Conservation (phyloP, 441 rosid genomes). For the Cnidoscolus chayamansa region DNA sequence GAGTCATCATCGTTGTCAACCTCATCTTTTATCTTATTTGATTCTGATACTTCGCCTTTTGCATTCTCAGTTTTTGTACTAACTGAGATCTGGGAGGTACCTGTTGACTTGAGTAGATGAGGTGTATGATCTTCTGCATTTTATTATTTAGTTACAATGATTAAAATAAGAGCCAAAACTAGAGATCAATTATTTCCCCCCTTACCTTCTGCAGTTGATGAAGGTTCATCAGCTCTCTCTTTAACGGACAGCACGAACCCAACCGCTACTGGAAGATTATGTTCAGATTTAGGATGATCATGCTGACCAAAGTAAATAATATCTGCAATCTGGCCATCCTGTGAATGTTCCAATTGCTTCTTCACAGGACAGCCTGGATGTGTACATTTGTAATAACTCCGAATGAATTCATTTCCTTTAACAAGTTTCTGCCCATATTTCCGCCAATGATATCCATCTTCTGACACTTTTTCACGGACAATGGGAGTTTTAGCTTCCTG, state of each 20-base stretch:
- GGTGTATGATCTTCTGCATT: conserved; percentile 40
- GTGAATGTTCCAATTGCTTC: conserved; percentile 75
- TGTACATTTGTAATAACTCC: conserved; percentile 90
- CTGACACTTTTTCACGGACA: conserved; percentile 65
- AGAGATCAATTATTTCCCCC: conserved; percentile 3
- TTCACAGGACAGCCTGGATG: conserved; percentile 73
- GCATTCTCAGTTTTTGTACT: conserved; percentile 37
- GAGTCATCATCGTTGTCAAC: conserved; percentile 44
- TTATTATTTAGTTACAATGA: conserved; percentile 32
- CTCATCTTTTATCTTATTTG: conserved; percentile 46
- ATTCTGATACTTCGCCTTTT: conserved; percentile 41
- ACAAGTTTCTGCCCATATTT: conserved; percentile 94
- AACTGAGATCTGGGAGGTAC: conserved; percentile 36
- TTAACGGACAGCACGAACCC: conserved; percentile 46
- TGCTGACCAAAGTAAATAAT: conserved; percentile 68
- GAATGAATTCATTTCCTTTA: conserved; percentile 74
- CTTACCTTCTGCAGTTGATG: conserved; percentile 48
- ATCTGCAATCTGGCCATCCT: conserved; percentile 59
- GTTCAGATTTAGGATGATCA: conserved; percentile 65
- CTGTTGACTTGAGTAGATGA: conserved; percentile 32
- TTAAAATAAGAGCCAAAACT: conserved; percentile 11
- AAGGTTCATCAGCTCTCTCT: conserved; percentile 41
- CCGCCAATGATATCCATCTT: conserved; percentile 87
- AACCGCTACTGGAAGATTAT: conserved; percentile 36
- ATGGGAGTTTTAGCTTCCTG: conserved; percentile 54